Evolutionary conservation across 352 stramenopile species (phyloP).

Genomic region (Globisporangium apiculatum): DNA sequence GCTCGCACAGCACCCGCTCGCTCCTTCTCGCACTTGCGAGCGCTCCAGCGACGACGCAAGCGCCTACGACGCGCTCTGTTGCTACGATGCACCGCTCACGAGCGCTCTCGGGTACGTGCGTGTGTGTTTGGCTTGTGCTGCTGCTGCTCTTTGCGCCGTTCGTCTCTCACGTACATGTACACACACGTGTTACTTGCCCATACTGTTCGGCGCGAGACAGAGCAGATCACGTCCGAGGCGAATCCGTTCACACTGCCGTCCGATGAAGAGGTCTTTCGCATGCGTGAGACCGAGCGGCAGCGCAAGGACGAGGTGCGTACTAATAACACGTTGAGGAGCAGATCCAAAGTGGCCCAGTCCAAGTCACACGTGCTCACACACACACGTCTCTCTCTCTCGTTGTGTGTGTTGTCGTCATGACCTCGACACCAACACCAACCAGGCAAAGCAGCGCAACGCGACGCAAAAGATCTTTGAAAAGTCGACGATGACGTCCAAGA

Average conservation of each 20-base stretch:
- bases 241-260: slow-evolving; percentile 91
- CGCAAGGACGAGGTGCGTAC: slow-evolving; percentile 59
- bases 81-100: slow-evolving; percentile 14
- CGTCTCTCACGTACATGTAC: no score
- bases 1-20: not conserved
- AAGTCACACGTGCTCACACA: not conserved
- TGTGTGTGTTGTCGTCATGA: no score
- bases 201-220: slow-evolving; percentile 7
- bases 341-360: no score
- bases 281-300: slow-evolving; percentile 89
- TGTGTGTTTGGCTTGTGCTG: not conserved
- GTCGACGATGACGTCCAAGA: slow-evolving; percentile 66
- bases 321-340: not conserved
- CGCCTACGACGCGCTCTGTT: no score
- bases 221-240: slow-evolving; percentile 34
- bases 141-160: no score
- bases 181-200: no score
- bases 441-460: slow-evolving; percentile 54
- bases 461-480: slow-evolving; percentile 90
- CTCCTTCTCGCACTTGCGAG: not conserved
- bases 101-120: slow-evolving; percentile 11
- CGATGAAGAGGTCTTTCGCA: slow-evolving; percentile 93
- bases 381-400: not conserved
- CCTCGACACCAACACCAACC: not conserved
- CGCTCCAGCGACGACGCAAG: no score